Evolutionary conservation across 257 asterid genomes (phyloP), one percentile per base, ranked within the genome.

Genomic region (Rubia yunnanensis): DNA sequence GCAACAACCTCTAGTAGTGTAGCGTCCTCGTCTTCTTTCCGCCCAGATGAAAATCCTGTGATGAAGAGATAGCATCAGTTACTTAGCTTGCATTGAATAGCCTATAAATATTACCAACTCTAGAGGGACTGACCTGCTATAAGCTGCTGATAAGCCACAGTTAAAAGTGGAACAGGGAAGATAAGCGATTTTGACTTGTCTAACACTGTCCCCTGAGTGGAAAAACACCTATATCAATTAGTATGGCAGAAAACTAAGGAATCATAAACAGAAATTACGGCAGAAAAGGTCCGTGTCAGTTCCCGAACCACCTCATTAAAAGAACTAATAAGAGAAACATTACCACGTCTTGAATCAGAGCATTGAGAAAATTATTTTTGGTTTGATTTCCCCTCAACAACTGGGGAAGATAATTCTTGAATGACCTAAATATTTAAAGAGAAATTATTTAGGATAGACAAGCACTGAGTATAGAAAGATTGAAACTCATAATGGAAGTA

Each of bases 61-160:
- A 53, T 70, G 60, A 61, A 57, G 46, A 56, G 54, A 56, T 18
- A 15, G 55, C 36, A 72, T 72, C 61, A 71, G 48, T 11, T 60
- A 32, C 38, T 20, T 41, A 60, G 66, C 57, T 53, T 73, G 68
- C 60, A 61, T 58, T 55, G 18, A 39, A 65, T 24, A 63, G 54
- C 50, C 63, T 28, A 44, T 57, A 11, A 46, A 22, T 24, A n/a
- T 44, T 55, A 30, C 58, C n/a, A 65, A 62, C 65, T 20, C 32
- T 18, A 30, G 10, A 23, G 15, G 68, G 52, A 20, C 46, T 36
- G 79, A 85, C 99, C 99, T 83, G 99, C 91, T 74, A 92, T 83
- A 60, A 92, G 87, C 80, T 86, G 99, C 82, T 92, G 99, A 85
- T 89, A 78, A 72, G 99, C 83, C 77, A 88, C 84, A 1, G 96